Evolutionary conservation across 495 filamentous ascomycete genomes (phyloP), one percentile per base, ranked within the genome.

Genomic region (Penicillium herquei): DNA sequence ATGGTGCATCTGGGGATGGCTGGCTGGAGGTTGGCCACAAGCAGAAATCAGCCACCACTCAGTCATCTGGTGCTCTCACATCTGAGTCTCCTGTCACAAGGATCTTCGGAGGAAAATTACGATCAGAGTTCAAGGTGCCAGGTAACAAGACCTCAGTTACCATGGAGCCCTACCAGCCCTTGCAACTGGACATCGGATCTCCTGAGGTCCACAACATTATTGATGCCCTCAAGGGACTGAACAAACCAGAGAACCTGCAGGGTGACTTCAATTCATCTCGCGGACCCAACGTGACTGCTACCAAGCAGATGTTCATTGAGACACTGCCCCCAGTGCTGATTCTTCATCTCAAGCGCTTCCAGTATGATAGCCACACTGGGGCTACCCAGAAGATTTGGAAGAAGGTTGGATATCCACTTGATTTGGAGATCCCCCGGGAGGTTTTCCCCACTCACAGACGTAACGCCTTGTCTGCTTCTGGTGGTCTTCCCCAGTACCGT

Each of bases 331-430:
- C 92, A 13, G 90, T 98, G 14, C 83, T 98, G 3, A 94, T 98
- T 49, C 82, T 98, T 39, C 94, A 98, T 65, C 79, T 98, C 9
- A 98, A 98, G 71, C 90, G 95, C 10, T 98, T 98, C 79, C 90
- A 97, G 62, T 98, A 95, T 67, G 91, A 96, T 52, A 88, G 85
- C 61, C 79, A 84, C n/a, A 90, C 88, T 12, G 76, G 77, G 43
- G 91, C 92, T 11, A 95, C 92, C 1, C 89, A 96, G 64, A 98
- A 98, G 72, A 96, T 98, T 55, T 98, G 93, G 93, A 98, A 97
- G 78, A 93, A 92, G 72, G 79, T 98, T 60, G 93, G 90, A 35
- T 98, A 98, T 63, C 94, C 94, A 0, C 78, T 98, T 12, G 91
- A 96, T 62, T 81, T 98, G 37, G 94, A 96, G 67, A 91, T 98